These are phyloP conservation scores for Themeda triandra DNA, from an alignment of 176 grass and related monocot genomes.

Conservation along the genomic window DNA sequence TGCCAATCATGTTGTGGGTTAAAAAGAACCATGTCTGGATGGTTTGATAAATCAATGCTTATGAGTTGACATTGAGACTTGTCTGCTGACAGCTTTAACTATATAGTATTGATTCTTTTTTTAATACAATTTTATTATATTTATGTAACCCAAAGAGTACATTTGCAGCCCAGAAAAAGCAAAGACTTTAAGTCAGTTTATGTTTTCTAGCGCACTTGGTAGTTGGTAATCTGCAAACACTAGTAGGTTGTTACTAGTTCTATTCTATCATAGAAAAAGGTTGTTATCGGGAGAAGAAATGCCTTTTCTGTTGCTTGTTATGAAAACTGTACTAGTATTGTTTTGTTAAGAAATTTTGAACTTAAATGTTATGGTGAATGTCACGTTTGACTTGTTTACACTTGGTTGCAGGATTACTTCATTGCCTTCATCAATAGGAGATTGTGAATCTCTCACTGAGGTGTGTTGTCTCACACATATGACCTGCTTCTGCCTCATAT, in stretches of 20 bases:
- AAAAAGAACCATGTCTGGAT: not conserved
- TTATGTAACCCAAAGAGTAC: not conserved
- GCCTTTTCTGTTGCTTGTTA: not conserved
- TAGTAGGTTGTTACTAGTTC: not conserved
- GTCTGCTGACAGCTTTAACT: not conserved
- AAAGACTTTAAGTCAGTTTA: not conserved
- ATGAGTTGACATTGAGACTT: too few relatives aligned
- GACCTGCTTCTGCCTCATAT: not conserved
- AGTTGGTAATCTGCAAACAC: not conserved
- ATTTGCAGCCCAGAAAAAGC: not conserved
- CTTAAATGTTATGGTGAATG: not conserved
- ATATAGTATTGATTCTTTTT: not conserved
- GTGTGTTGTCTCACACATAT: constrained; percentile 26
- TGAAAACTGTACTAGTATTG: constrained; percentile 7
- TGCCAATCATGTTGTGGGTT: not conserved
- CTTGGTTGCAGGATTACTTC: constrained; percentile 64
- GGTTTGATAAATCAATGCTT: not conserved
- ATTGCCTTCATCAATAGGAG: constrained; percentile 73
- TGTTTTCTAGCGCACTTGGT: not conserved
- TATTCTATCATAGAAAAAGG: not conserved
- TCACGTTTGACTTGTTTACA: constrained; percentile 1
- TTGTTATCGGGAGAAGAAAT: not conserved
- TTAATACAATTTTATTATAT: not conserved
- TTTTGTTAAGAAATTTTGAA: constrained; percentile 21
- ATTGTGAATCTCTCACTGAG: constrained; percentile 75